A percentile compares a stretch with the other conserved stretches of the same genome.
phyloP scores from a whole-genome alignment of 225 moss, liverwort and hornwort genomes.

The Bryoerythrophyllum caledonicum region DNA sequence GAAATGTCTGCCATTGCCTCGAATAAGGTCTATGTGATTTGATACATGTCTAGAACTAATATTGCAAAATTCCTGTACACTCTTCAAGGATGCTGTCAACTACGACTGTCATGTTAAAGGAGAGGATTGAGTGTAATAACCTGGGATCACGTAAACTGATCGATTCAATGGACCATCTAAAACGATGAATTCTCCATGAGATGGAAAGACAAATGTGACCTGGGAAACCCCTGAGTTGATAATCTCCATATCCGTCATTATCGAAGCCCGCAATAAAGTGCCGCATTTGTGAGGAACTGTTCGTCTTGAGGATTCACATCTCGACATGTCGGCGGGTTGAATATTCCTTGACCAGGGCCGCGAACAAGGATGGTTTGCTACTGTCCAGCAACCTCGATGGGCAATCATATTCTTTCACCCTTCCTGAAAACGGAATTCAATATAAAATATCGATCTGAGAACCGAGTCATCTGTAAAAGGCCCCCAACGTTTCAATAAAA shows the following conservation, averaged over 20 bases:
- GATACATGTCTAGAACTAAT: not conserved
- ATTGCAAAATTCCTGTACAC: no score
- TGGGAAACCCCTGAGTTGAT: not conserved
- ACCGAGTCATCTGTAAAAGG: no score
- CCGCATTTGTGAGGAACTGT: not conserved
- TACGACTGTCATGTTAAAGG: no score
- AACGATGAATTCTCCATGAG: not conserved
- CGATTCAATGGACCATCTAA: no score
- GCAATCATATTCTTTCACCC: constrained; percentile 49
- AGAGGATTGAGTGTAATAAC: no score
- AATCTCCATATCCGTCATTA: not conserved
- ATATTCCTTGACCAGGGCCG: constrained; percentile 52
- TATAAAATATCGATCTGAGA: not conserved
- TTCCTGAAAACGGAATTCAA: constrained; percentile 32
- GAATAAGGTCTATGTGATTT: not conserved
- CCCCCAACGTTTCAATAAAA: no score
- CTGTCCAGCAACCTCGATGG: constrained; percentile 45
- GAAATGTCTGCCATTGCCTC: not conserved
- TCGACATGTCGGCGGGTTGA: constrained; percentile 30
- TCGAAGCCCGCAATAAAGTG: not conserved
- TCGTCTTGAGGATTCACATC: not conserved
- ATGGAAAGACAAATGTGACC: not conserved
- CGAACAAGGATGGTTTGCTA: constrained; percentile 40
- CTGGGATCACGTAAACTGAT: not conserved
- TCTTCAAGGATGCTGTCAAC: no score